Evolutionary conservation across 108 stramenopile species (phyloP), one percentile per base, ranked within the genome.

Genomic region (Discostella pseudostelligera): DNA sequence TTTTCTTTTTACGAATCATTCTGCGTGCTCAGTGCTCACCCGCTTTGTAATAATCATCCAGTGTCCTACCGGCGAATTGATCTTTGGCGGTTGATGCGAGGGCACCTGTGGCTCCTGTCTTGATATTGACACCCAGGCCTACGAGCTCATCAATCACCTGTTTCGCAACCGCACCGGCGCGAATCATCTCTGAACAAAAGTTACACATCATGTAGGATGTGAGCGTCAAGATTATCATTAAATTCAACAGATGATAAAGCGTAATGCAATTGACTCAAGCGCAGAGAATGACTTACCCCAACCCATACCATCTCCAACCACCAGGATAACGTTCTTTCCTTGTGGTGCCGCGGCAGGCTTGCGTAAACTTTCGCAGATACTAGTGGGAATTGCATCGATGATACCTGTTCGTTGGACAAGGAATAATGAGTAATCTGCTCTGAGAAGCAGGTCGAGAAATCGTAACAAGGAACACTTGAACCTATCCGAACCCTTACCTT

Each of bases 291-390:
- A 32, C 32, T 3, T 32, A 32, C 32, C 32, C 80, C 78, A 68
- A 50, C 67, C 77, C 84, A 84, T 84, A 16, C 84, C 84, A 58
- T 84, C 84, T 35, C 84, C 80, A 69, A 84, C 43, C 11, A 84
- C 81, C 60, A 81, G 62, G 43, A 84, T 79, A 2, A 84, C 84
- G 56, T 84, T 84, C 69, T 84, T 84, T 53, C 47, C 57, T 9
- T 21, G 44, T 32, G 32, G 4, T 32, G 4, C 32, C 32, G 32
- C 32, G 0, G 29, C 39, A 26, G 59, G 46, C 2, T 42, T 35
- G 29, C 56, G 19, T 3, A 37, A 4, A 2, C 35, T 32, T 2
- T 14, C 21, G 39, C 82, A 83, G 0, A 75, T 48, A 40, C 5
- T 39, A 7, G 68, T 16, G 14, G 77, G 76, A 56, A 81, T 59